A percentile compares a stretch with the other conserved stretches of the same genome.
phyloP scores from a whole-genome alignment of 2,329 filamentous ascomycete species.

The Aspergillus chevalieri region DNA sequence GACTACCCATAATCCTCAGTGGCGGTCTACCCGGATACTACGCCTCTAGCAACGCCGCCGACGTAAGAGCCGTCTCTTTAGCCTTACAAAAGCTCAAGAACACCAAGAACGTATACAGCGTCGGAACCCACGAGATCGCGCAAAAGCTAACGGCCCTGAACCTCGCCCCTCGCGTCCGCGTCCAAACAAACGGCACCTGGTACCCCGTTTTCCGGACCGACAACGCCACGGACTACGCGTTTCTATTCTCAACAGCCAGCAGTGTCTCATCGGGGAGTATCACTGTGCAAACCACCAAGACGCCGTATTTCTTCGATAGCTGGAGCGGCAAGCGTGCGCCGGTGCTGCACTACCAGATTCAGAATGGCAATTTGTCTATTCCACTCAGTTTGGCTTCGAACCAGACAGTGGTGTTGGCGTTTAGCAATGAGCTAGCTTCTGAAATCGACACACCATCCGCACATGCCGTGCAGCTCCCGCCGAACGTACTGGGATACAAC shows the following conservation, averaged over 20 bases:
- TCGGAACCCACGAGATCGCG: constrained; percentile 25
- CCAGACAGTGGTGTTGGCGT: constrained; percentile 37
- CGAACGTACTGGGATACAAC: constrained; percentile 8
- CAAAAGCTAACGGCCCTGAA: constrained; percentile 23
- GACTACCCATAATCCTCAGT: constrained; percentile 38
- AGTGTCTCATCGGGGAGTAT: constrained; percentile 15
- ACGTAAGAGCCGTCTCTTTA: constrained; percentile 14
- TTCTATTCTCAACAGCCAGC: background rate
- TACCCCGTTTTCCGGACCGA: constrained; percentile 11
- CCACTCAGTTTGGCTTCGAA: constrained; percentile 34
- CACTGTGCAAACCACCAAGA: constrained; percentile 22
- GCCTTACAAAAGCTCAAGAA: constrained; percentile 8
- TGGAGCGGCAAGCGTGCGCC: constrained; percentile 37
- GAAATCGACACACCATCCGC: background rate
- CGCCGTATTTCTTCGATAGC: constrained; percentile 36
- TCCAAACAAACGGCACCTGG: constrained; percentile 25
- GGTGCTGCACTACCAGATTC: constrained; percentile 27
- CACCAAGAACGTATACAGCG: constrained; percentile 32
- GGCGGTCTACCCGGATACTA: constrained; percentile 28
- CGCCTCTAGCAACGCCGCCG: constrained; percentile 10
- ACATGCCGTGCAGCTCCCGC: constrained; percentile 4
- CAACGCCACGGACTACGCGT: background rate
- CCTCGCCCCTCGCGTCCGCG: constrained; percentile 25
- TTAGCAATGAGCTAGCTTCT: constrained; percentile 11
- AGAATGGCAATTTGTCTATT: constrained; percentile 22